These are phyloP conservation scores for Globisporangium camurandrum DNA, from an alignment of 352 stramenopile species.

Conservation along the genomic window DNA sequence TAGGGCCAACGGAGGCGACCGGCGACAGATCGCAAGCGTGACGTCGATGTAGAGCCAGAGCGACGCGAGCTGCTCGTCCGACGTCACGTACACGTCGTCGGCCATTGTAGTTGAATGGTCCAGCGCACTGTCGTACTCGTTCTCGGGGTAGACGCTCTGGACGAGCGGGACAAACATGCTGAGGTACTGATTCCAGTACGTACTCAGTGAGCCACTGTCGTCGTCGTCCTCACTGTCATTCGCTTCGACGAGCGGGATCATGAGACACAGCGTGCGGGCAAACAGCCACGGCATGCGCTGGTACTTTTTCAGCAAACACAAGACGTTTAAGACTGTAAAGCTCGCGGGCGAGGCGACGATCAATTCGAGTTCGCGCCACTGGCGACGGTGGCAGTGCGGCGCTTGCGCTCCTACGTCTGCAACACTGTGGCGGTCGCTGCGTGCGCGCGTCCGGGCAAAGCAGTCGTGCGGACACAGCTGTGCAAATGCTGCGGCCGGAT, in stretches of 20 bases:
- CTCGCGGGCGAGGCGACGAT: slow-evolving; percentile 13
- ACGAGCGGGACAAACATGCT: slow-evolving; percentile 19
- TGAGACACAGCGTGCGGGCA: slow-evolving; percentile 19
- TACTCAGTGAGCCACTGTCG: slow-evolving; percentile 10
- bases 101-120: neutral
- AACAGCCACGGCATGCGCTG: slow-evolving; percentile 19
- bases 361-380: slow-evolving; percentile 18
- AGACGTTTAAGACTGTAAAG: slow-evolving; percentile 25
- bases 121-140: slow-evolving; percentile 28
- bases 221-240: too few relatives aligned
- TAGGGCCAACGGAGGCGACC: slow-evolving; percentile 20
- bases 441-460: neutral
- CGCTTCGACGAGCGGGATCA: slow-evolving; percentile 25
- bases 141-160: slow-evolving; percentile 14
- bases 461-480: slow-evolving; percentile 4
- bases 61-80: slow-evolving; percentile 16
- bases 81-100: slow-evolving; percentile 3
- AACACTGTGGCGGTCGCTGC: neutral
- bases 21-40: slow-evolving; percentile 23
- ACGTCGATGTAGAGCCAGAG: slow-evolving; percentile 26
- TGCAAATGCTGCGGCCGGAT: neutral
- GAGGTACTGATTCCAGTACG: slow-evolving; percentile 31
- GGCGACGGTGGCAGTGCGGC: slow-evolving; percentile 5
- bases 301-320: slow-evolving; percentile 30
- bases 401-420: neutral